Percentiles rank a stretch among this genome's conserved stretches.
phyloP scores from a whole-genome alignment of 257 asterid genomes.

The Salvia splendens region DNA sequence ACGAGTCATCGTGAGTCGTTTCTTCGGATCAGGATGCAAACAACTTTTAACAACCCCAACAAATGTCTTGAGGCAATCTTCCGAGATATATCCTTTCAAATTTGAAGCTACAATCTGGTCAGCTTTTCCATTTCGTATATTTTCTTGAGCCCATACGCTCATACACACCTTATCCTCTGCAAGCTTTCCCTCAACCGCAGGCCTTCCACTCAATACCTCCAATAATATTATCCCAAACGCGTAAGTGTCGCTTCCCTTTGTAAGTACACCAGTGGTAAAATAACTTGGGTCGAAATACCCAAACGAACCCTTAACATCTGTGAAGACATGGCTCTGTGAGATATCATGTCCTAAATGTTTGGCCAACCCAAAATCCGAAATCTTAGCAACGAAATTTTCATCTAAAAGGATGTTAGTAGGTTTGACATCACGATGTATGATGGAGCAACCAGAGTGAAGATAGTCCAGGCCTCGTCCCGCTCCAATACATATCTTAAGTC shows the following conservation, averaged over 20 bases:
- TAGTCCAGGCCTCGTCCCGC: slow-evolving; percentile 21
- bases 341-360: too few relatives aligned
- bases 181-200: neutral
- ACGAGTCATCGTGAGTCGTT: neutral
- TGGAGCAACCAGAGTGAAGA: slow-evolving; percentile 11
- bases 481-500: slow-evolving; percentile 16
- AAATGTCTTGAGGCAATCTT: neutral
- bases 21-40: neutral
- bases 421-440: slow-evolving; percentile 29
- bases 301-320: slow-evolving; percentile 1
- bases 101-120: neutral
- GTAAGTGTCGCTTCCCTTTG: slow-evolving; percentile 6
- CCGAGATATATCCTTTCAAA: neutral
- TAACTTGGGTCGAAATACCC: slow-evolving; percentile 23
- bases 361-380: slow-evolving; percentile 18
- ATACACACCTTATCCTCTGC: neutral
- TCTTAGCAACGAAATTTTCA: neutral
- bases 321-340: too few relatives aligned
- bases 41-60: neutral
- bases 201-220: slow-evolving; percentile 15
- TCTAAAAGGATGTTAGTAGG: neutral
- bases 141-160: neutral
- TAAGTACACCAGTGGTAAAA: neutral
- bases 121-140: neutral
- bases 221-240: slow-evolving; percentile 21